Conservation (phyloP, 441 rosid species). For the Adansonia madagascariensis region DNA sequence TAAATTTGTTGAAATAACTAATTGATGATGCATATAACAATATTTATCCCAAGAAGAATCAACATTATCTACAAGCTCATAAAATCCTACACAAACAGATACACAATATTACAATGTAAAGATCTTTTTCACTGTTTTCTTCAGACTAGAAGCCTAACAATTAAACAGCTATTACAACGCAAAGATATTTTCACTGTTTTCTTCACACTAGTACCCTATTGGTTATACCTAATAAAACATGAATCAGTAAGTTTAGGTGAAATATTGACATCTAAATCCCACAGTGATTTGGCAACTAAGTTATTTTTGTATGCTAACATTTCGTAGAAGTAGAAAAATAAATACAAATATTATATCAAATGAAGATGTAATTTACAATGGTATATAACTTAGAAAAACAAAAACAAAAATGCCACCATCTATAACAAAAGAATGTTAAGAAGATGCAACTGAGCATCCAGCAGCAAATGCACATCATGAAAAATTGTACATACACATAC, state of each 20-base stretch:
- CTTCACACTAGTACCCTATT: background rate
- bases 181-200: conserved; percentile 6
- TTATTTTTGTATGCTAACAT: conserved; percentile 13
- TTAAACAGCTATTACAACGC: background rate
- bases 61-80: conserved; percentile 4
- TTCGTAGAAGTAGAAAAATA: background rate
- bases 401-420: conserved; percentile 1
- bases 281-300: background rate
- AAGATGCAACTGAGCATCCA: background rate
- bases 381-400: background rate
- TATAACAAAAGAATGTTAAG: conserved; percentile 5
- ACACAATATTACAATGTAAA: background rate
- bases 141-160: background rate
- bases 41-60: background rate
- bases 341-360: background rate
- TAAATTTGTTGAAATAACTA: background rate
- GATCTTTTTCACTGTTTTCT: background rate
- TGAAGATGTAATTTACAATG: conserved; percentile 9
- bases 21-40: background rate
- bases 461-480: background rate
- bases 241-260: background rate
- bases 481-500: background rate
- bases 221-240: background rate
- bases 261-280: background rate
- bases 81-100: conserved; percentile 17